Conservation (phyloP, 1,139 yeast genomes). For the Hansenula sp. region DNA sequence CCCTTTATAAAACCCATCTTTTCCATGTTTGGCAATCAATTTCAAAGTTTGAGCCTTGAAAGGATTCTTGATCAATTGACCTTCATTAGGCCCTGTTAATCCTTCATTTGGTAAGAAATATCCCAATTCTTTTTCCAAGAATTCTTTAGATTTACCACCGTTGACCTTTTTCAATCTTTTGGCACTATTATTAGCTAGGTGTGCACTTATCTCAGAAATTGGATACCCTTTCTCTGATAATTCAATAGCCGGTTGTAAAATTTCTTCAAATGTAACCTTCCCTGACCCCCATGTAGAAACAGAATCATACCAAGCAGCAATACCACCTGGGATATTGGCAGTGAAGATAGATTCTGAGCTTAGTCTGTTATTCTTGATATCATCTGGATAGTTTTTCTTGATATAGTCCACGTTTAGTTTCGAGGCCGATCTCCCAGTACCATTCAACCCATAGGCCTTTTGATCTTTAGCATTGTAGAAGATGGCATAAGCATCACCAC, state of each 20-base stretch:
- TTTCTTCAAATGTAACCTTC: constrained; percentile 52
- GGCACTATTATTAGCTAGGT: constrained; percentile 44
- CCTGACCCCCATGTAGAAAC: constrained; percentile 71
- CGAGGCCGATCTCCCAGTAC: constrained; percentile 70
- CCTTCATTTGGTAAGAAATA: constrained; percentile 38
- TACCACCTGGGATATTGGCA: constrained; percentile 74
- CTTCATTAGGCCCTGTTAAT: constrained; percentile 48
- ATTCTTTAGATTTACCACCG: constrained; percentile 25
- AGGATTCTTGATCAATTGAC: constrained; percentile 54
- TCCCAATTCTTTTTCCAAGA: constrained; percentile 26
- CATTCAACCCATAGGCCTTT: constrained; percentile 65
- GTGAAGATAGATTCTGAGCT: constrained; percentile 51
- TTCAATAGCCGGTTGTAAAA: constrained; percentile 67
- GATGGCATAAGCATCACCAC: constrained; percentile 77
- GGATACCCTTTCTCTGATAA: constrained; percentile 68
- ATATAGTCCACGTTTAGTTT: constrained; percentile 48
- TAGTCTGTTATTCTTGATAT: constrained; percentile 25
- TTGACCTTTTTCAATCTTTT: constrained; percentile 38
- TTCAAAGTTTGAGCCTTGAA: constrained; percentile 52
- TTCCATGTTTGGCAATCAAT: constrained; percentile 53
- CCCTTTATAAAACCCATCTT: constrained; percentile 66
- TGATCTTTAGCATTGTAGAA: constrained; percentile 49
- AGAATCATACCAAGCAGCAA: constrained; percentile 76
- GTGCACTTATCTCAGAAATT: constrained; percentile 55
- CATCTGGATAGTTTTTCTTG: constrained; percentile 33